Base-by-base conservation (phyloP, 805 yeast genomes). In the Hanseniaspora lindneri region DNA sequence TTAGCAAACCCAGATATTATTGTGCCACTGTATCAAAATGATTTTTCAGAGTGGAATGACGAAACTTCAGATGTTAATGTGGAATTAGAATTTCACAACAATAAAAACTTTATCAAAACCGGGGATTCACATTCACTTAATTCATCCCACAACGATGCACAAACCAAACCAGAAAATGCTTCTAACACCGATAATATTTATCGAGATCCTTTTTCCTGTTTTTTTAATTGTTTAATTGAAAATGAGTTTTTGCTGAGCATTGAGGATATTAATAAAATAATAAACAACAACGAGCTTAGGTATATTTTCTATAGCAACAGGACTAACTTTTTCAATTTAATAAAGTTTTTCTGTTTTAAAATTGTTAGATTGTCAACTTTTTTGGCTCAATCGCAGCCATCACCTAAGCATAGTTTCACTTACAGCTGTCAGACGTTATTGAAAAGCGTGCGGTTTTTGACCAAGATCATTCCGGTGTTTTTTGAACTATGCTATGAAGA, bases 391-490 rank as follows among this genome's bases (percentile, higher is more conserved):
- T 14, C 16, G 8, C 20, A 50, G 17, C 36, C 37, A 23, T 42
- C 10, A 17, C 19, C 33, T 19, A 32, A 39, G 27, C 34, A 33
- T 14, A 33, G 42, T 7, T 47, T 50, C 32, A 33, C 40, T 3
- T 24, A 24, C 44, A 62, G 66, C 14, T 48, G 58, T 2, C 52
- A 51, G n/a, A 65, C 75, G 53, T 57, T 79, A 10, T 63, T 82
- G 41, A 80, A 77, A 51, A 77, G 85, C 55, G 55, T 80, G 6
- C 70, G 95, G 32, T 60, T 82, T 4, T 61, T 88, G 35, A 75
- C 84, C 2, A 73, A 76, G 52, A 47, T 83, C 3, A 53, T 83
- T 19, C 96, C 96, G 0, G 72, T 76, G 41, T 58, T 80, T 6
- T 83, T 73, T 56, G 95, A 87, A 62, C 58, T 66, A 10, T 67